These are phyloP conservation scores for Zychaea mexicana DNA, from an alignment of 371 early-diverging fungal genomes.

Conservation along the genomic window DNA sequence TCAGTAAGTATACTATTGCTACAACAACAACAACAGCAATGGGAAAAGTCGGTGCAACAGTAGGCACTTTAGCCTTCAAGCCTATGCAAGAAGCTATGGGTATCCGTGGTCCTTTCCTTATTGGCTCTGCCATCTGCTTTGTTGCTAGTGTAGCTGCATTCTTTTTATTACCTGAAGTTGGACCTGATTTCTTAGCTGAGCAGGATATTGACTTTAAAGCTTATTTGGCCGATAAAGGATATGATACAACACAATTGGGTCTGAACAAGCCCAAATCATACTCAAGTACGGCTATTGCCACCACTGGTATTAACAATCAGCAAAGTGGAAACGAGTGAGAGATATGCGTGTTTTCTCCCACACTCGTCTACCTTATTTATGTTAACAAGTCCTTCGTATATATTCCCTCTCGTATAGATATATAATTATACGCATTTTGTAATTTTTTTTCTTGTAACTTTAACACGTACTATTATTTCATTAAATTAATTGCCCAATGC, in stretches of 20 bases:
- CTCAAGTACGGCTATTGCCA: background rate
- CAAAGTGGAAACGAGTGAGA: background rate
- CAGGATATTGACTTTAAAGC: slow-evolving; percentile 57
- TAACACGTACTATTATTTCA: no score
- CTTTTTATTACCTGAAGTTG: slow-evolving; percentile 36
- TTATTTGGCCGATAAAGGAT: slow-evolving; percentile 55
- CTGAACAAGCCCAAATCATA: background rate
- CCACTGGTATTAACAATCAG: background rate
- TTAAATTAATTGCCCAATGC: no score
- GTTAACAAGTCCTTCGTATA: no score
- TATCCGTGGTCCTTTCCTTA: slow-evolving; percentile 39
- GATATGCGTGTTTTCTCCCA: no score
- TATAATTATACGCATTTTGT: no score
- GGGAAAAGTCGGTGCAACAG: slow-evolving; percentile 58
- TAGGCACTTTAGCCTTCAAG: slow-evolving; percentile 43
- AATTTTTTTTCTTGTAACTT: no score
- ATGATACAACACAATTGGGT: slow-evolving; percentile 50
- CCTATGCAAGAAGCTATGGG: slow-evolving; percentile 45
- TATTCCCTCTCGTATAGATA: no score
- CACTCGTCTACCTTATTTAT: no score
- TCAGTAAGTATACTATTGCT: background rate
- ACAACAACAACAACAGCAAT: slow-evolving; percentile 36
- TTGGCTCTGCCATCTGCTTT: slow-evolving; percentile 42
- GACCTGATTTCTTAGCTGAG: slow-evolving; percentile 44
- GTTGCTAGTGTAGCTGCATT: slow-evolving; percentile 31